A percentile compares a stretch with the other conserved stretches of the same genome.
phyloP scores from a whole-genome alignment of 306 rosid species.

The Begonia masoniana region DNA sequence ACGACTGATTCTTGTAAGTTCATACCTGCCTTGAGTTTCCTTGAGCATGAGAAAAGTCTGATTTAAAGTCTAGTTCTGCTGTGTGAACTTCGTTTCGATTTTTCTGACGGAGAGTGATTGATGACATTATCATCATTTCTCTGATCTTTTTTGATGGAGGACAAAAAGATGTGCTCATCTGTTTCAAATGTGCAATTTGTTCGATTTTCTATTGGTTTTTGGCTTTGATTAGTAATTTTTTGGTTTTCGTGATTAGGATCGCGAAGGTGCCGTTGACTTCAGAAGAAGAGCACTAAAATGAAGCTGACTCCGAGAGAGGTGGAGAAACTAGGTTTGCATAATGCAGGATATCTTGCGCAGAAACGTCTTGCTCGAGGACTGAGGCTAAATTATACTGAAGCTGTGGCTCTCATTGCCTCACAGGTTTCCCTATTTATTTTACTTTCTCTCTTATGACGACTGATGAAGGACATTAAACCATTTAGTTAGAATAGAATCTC shows the following conservation, averaged over 20 bases:
- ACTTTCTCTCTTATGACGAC: no score
- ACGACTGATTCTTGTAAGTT: no score
- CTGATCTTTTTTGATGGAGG: no score
- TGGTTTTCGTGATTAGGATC: background rate
- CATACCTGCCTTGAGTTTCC: no score
- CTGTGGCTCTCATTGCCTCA: constrained; percentile 72
- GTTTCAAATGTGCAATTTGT: background rate
- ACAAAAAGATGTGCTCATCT: no score
- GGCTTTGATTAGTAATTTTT: background rate
- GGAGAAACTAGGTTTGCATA: constrained; percentile 54
- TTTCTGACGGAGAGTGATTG: no score
- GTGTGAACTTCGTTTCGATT: no score
- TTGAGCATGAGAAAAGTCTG: no score
- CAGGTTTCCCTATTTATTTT: constrained; percentile 33
- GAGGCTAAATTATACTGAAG: constrained; percentile 62
- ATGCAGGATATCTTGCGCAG: constrained; percentile 84
- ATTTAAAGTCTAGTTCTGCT: no score
- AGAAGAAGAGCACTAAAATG: constrained; percentile 24
- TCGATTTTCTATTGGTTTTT: background rate
- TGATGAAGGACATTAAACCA: no score
- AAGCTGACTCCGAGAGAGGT: constrained; percentile 62
- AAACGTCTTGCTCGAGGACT: constrained; percentile 96
- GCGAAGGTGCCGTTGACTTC: constrained; percentile 4
- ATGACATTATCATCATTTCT: no score
- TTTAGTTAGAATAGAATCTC: no score